A percentile compares a stretch with the other conserved stretches of the same genome.
Conservation (phyloP, 1,284 basidiomycete genomes). For the Cryptococcus sp. region DNA sequence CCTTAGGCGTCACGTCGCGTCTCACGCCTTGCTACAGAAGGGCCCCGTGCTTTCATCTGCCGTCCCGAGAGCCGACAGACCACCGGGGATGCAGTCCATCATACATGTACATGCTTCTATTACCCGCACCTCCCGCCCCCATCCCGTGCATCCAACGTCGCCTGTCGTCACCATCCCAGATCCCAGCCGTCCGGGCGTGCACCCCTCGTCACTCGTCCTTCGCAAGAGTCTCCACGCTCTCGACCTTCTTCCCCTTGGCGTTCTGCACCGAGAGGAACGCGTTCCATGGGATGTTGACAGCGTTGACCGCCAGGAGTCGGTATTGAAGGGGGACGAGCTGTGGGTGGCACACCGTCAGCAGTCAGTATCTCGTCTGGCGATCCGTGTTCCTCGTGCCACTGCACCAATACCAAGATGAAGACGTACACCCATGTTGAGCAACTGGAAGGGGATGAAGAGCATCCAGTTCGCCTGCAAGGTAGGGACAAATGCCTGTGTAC, state of each 20-base stretch:
- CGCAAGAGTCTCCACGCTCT: slow-evolving; percentile 9
- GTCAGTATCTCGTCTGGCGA: too few species aligned
- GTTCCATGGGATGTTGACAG: slow-evolving; percentile 52
- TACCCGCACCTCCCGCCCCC: too few species aligned
- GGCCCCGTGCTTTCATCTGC: too few species aligned
- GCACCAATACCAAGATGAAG: not conserved
- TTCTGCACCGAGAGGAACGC: slow-evolving; percentile 49
- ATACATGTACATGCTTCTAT: too few species aligned
- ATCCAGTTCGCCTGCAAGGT: slow-evolving; percentile 48
- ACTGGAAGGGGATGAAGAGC: slow-evolving; percentile 51
- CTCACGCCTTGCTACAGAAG: too few species aligned
- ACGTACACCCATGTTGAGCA: slow-evolving; percentile 45
- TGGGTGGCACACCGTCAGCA: not conserved
- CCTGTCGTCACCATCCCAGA: too few species aligned
- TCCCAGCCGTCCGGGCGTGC: too few species aligned
- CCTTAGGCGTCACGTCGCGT: too few species aligned
- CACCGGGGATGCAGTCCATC: too few species aligned
- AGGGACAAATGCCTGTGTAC: slow-evolving; percentile 33
- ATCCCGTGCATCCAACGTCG: too few species aligned
- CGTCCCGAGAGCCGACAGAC: too few species aligned
- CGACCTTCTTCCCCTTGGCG: slow-evolving; percentile 28
- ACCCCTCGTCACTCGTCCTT: slow-evolving; percentile 7
- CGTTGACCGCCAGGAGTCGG: slow-evolving; percentile 51
- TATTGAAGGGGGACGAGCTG: slow-evolving; percentile 51
- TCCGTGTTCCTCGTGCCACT: not conserved